These are phyloP conservation scores for Favolaschia claudopus DNA, from an alignment of 768 basidiomycete species.

Conservation along the genomic window DNA sequence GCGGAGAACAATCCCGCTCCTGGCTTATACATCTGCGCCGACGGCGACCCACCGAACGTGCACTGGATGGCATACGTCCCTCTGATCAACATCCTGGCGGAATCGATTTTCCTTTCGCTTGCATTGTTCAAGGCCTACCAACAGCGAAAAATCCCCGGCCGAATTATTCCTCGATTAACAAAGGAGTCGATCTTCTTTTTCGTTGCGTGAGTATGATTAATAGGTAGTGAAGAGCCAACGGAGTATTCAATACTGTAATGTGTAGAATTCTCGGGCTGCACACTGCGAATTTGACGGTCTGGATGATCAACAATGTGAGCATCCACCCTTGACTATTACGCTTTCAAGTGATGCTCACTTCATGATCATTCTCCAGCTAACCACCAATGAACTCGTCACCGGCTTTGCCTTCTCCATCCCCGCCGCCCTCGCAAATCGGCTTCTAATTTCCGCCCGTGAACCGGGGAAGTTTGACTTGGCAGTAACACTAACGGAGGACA, in stretches of 20 bases:
- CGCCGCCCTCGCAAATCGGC: conserved; percentile 2
- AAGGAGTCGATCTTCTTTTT: conserved; percentile 43
- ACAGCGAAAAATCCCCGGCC: conserved; percentile 22
- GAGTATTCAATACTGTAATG: no score
- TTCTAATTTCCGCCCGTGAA: not conserved
- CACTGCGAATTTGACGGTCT: conserved; percentile 40
- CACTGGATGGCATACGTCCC: conserved; percentile 12
- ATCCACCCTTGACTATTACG: not conserved
- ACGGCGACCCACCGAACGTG: not conserved
- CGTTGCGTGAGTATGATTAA: conserved; percentile 33
- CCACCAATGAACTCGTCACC: conserved; percentile 40
- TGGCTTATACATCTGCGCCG: not conserved
- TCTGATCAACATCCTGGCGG: not conserved
- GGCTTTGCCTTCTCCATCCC: conserved; percentile 21
- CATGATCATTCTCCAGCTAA: conserved; percentile 29
- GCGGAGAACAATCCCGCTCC: conserved; percentile 27
- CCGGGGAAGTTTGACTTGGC: conserved; percentile 16
- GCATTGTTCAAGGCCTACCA: not conserved
- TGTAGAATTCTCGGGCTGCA: conserved; percentile 44
- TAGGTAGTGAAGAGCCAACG: not conserved
- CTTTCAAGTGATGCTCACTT: not conserved
- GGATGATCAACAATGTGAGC: conserved; percentile 41
- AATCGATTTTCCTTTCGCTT: not conserved
- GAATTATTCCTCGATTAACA: conserved; percentile 39
- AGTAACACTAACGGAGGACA: no score